Base-by-base conservation (phyloP, 2,329 filamentous ascomycete species). In the Oidium heveae region DNA sequence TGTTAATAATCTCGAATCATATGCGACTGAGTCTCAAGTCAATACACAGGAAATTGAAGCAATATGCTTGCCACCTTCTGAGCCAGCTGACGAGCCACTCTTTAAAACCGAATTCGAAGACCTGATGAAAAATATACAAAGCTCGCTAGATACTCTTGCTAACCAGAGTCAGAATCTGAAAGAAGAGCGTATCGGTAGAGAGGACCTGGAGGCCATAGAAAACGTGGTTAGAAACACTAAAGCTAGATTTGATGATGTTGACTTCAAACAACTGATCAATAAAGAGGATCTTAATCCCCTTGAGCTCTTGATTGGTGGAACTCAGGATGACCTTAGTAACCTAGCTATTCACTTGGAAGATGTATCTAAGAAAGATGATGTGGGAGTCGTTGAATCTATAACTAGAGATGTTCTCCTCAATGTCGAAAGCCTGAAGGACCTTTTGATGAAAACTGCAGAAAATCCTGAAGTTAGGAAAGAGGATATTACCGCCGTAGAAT, bases 141-240 rank as follows among this genome's bases (percentile, higher is more conserved):
- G 73, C 12, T 72, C 74, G 9, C 70, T 84, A n/a, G 68, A 73
- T 55, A 69, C 69, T 28, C 64, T 76, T 56, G 62, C 72, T 60
- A 61, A 72, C 60, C 65, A 69, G n/a, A 68, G 68, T 55, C 66
- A 37, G 10, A 50, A 57, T 16, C 52, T 57, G 5, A 57, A 62
- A 46, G 61, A 63, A 44, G 77, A 79, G 39, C 66, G 72, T 2
- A 80, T 82, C 6, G 79, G 74, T 34, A 85, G 85, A 64, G 86
- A 94, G 59, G 88, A 96, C 61, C 85, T 88, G 0, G 79, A 89
- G 57, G 86, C 86, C 12, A 88, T 96, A 56, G 89, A 95, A 66
- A 93, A 84, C 0, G 79, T 96, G 52, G 73, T 96, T 13, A 79
- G 83, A 44, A 94, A 94, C 65, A 88, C 87, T 34, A 95, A 95